Percentiles rank a stretch among this genome's conserved stretches.
These are phyloP conservation scores for Hypoxylon sp. DNA, from an alignment of 2,329 filamentous ascomycete species.

Conservation along the genomic window DNA sequence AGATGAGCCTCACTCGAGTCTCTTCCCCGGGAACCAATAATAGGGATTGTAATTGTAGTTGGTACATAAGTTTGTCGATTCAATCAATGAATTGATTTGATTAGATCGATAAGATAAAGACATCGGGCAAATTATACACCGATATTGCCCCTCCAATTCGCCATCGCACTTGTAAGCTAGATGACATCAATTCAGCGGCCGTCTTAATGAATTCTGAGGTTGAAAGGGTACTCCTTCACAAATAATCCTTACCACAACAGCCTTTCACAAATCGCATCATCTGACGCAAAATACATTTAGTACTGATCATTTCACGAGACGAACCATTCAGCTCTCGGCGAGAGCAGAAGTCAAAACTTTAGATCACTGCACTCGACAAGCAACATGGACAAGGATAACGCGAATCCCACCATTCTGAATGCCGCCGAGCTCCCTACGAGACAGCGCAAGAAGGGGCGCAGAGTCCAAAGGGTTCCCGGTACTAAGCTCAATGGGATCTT, in stretches of 20 bases:
- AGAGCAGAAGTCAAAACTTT: neutral
- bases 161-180: neutral
- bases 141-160: constrained; percentile 20
- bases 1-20: constrained; percentile 1
- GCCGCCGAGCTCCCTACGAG: constrained; percentile 89
- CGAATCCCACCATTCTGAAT: constrained; percentile 93
- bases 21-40: constrained; percentile 12
- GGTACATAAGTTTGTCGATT: neutral
- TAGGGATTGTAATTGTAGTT: constrained; percentile 11
- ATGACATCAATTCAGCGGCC: constrained; percentile 21
- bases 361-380: constrained; percentile 11
- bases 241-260: constrained; percentile 19
- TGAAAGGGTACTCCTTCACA: constrained; percentile 1
- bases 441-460: constrained; percentile 64
- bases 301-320: neutral
- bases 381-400: constrained; percentile 72
- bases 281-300: neutral
- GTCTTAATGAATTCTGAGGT: neutral
- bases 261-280: constrained; percentile 9
- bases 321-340: neutral
- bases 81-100: constrained; percentile 15
- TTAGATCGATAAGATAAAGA: constrained; percentile 41
- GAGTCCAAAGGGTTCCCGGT: constrained; percentile 61
- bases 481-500: constrained; percentile 62
- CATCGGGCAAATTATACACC: constrained; percentile 21